Conservation (phyloP, 1,284 basidiomycete species). For the Phylloboletellus chloephorus region DNA sequence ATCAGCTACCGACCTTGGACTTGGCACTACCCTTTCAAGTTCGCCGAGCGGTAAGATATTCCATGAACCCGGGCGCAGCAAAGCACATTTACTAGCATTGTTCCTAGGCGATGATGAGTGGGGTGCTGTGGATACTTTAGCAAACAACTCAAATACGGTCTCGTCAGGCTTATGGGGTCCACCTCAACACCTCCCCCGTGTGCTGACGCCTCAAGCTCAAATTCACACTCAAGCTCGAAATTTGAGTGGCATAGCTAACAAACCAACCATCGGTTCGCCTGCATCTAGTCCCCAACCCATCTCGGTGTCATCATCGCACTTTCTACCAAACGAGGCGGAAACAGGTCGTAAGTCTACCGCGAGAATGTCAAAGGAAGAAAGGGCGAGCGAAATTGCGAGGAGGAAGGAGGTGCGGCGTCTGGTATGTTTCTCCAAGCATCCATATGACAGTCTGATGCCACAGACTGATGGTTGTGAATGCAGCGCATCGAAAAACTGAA, state of each 20-base stretch:
- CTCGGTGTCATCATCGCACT: constrained; percentile 22
- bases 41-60: constrained; percentile 16
- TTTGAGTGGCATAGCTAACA: not conserved
- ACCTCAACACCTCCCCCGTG: constrained; percentile 13
- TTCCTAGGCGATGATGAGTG: constrained; percentile 20
- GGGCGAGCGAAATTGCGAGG: constrained; percentile 82
- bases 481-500: constrained; percentile 67
- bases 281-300: constrained; percentile 22
- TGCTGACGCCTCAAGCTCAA: constrained; percentile 19
- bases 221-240: constrained; percentile 9
- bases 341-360: constrained; percentile 15
- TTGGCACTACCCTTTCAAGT: constrained; percentile 15
- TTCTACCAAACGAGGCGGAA: constrained; percentile 14
- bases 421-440: constrained; percentile 36
- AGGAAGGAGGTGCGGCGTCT: constrained; percentile 84
- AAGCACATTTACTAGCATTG: not conserved
- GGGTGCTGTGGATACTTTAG: constrained; percentile 17
- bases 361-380: constrained; percentile 78
- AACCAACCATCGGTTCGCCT: constrained; percentile 12
- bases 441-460: not conserved
- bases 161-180: constrained; percentile 19
- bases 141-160: constrained; percentile 3
- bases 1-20: constrained; percentile 19
- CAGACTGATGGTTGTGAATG: constrained; percentile 5
- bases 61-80: not conserved